phyloP scores from a whole-genome alignment of 2,329 filamentous ascomycete genomes.

The Colletotrichum tropicale region DNA sequence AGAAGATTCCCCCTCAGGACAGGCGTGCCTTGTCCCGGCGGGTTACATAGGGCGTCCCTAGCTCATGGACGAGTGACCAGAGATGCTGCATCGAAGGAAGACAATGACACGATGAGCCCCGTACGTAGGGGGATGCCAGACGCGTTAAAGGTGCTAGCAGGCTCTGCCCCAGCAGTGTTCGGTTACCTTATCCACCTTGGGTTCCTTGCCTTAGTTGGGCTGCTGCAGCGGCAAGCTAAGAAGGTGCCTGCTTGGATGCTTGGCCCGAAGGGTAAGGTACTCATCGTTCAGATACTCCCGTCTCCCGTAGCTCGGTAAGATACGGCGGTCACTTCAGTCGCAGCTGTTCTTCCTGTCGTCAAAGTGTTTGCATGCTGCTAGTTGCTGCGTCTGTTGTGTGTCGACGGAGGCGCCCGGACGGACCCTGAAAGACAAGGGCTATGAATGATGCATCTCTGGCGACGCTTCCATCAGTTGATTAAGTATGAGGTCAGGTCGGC shows the following conservation, averaged over 20 bases:
- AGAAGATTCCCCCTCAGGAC: neutral
- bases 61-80: neutral
- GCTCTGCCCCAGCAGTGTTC: neutral
- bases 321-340: neutral
- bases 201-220: neutral
- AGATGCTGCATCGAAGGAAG: neutral
- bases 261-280: neutral
- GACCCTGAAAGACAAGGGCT: neutral
- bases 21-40: neutral
- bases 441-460: constrained; percentile 1
- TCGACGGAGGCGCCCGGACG: neutral
- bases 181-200: neutral
- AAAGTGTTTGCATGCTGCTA: neutral
- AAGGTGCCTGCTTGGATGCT: neutral
- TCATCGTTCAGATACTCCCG: neutral
- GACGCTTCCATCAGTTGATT: neutral
- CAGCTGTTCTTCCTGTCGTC: neutral
- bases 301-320: neutral
- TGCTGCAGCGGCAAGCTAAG: neutral
- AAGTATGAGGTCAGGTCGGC: constrained; percentile 10
- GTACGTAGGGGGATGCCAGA: constrained; percentile 8
- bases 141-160: neutral
- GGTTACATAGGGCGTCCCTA: neutral
- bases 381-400: neutral
- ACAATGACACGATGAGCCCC: neutral